Conservation (phyloP, 495 filamentous ascomycete species). For the Rhizodiscina lignyota region DNA sequence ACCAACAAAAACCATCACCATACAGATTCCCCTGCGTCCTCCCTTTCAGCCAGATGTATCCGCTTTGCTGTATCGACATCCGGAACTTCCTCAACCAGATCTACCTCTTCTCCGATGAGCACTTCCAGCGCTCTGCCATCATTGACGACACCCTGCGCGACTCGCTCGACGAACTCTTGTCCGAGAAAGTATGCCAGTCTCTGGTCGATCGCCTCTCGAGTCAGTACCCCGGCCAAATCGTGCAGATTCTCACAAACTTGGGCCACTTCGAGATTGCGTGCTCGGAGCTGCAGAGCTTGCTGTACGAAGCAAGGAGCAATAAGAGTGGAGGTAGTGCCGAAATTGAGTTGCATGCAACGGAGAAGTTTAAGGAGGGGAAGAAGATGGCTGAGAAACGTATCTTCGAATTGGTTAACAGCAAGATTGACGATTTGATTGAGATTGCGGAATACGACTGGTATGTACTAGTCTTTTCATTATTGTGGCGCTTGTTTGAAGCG, state of each 20-base stretch:
- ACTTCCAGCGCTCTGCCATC: conserved; percentile 70
- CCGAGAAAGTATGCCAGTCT: conserved; percentile 72
- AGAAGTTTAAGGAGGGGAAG: conserved; percentile 74
- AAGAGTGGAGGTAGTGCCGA: conserved; percentile 50
- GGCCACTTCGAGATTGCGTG: conserved; percentile 94
- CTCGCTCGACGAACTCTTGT: conserved; percentile 80
- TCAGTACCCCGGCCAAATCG: conserved; percentile 91
- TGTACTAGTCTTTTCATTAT: neutral
- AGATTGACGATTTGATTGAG: conserved; percentile 94
- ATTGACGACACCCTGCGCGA: conserved; percentile 68
- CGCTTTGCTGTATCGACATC: conserved; percentile 93
- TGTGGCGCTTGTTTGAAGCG: no score
- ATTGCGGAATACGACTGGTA: conserved; percentile 94
- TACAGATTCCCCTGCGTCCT: conserved; percentile 77
- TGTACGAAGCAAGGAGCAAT: conserved; percentile 66
- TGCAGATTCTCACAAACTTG: conserved; percentile 94
- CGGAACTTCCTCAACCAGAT: conserved; percentile 93
- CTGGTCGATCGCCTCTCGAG: conserved; percentile 78
- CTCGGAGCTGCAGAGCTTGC: conserved; percentile 63
- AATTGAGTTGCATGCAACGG: conserved; percentile 62
- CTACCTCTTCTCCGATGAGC: conserved; percentile 86
- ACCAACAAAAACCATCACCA: no score
- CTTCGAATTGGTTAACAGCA: conserved; percentile 95
- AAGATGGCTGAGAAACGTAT: conserved; percentile 95
- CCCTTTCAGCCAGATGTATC: conserved; percentile 98